Conservation (phyloP, 805 yeast species). For the Cyberlindnera samutprakarnensis region DNA sequence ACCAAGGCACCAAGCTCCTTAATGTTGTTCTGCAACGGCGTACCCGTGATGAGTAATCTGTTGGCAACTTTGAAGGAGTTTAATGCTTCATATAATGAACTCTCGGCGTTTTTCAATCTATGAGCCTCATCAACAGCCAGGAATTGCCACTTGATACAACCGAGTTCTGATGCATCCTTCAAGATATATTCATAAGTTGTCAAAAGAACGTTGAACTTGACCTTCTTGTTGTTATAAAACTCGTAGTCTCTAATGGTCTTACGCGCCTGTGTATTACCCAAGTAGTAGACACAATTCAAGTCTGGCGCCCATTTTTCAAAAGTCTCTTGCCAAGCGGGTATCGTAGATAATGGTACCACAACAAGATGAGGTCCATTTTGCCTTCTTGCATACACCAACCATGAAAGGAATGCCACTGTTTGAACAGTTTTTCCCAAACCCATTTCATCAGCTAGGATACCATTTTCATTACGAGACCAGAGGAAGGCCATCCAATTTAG, state of each 20-base stretch:
- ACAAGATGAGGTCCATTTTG: slow-evolving; percentile 97
- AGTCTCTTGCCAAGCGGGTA: slow-evolving; percentile 99
- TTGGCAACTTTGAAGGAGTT: slow-evolving; percentile 76
- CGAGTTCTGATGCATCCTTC: slow-evolving; percentile 78
- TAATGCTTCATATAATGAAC: slow-evolving; percentile 85
- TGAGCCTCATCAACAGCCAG: slow-evolving; percentile 99
- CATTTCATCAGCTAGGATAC: slow-evolving; percentile 98
- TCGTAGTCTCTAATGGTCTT: slow-evolving; percentile 77
- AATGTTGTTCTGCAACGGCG: slow-evolving; percentile 93
- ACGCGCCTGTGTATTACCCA: slow-evolving; percentile 88
- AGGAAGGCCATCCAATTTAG: slow-evolving; percentile 99
- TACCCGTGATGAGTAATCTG: slow-evolving; percentile 89
- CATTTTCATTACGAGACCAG: slow-evolving; percentile 97
- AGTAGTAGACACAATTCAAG: slow-evolving; percentile 81
- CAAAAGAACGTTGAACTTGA: slow-evolving; percentile 83
- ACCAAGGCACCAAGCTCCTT: slow-evolving; percentile 93
- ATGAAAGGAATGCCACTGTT: slow-evolving; percentile 87
- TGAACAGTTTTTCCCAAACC: slow-evolving; percentile 98
- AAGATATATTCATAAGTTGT: slow-evolving; percentile 96
- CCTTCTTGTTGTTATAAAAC: slow-evolving; percentile 65
- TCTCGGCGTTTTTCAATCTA: slow-evolving; percentile 87
- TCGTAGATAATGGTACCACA: slow-evolving; percentile 92
- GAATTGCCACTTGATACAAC: slow-evolving; percentile 87
- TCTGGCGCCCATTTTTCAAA: slow-evolving; percentile 98
- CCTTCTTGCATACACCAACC: slow-evolving; percentile 92